phyloP scores from a whole-genome alignment of 2,329 filamentous ascomycete species.

The Aspergillus amoenus region DNA sequence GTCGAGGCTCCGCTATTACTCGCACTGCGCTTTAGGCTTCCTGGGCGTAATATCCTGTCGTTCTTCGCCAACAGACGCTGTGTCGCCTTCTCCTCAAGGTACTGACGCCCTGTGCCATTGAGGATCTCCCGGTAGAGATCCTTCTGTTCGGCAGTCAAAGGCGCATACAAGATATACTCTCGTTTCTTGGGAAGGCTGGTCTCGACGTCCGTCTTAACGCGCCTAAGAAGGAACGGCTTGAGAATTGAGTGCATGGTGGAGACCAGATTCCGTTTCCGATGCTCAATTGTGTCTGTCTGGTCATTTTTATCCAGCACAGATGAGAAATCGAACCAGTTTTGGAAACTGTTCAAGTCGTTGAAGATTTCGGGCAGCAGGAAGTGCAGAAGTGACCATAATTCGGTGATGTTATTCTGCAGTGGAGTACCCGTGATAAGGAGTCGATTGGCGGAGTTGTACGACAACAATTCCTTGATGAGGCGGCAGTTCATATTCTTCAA shows the following conservation, averaged over 20 bases:
- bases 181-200: constrained; percentile 90
- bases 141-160: constrained; percentile 85
- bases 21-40: constrained; percentile 60
- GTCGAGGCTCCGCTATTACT: constrained; percentile 44
- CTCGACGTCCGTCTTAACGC: constrained; percentile 92
- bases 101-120: constrained; percentile 65
- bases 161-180: constrained; percentile 93
- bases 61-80: constrained; percentile 47
- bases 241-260: constrained; percentile 90
- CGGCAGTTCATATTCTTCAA: constrained; percentile 97
- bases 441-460: constrained; percentile 85
- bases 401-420: constrained; percentile 90
- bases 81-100: constrained; percentile 52
- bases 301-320: constrained; percentile 81
- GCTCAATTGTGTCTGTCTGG: constrained; percentile 75
- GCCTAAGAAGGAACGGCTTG: constrained; percentile 82
- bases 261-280: constrained; percentile 73
- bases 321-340: constrained; percentile 96
- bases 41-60: constrained; percentile 36
- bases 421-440: constrained; percentile 93
- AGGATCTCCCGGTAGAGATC: constrained; percentile 86
- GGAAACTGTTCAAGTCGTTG: constrained; percentile 87
- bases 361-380: constrained; percentile 93
- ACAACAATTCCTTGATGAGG: constrained; percentile 82
- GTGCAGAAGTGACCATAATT: constrained; percentile 91